Evolutionary conservation across 805 yeast genomes (phyloP), one percentile per base, ranked within the genome.

Genomic region (Candida succiphila): DNA sequence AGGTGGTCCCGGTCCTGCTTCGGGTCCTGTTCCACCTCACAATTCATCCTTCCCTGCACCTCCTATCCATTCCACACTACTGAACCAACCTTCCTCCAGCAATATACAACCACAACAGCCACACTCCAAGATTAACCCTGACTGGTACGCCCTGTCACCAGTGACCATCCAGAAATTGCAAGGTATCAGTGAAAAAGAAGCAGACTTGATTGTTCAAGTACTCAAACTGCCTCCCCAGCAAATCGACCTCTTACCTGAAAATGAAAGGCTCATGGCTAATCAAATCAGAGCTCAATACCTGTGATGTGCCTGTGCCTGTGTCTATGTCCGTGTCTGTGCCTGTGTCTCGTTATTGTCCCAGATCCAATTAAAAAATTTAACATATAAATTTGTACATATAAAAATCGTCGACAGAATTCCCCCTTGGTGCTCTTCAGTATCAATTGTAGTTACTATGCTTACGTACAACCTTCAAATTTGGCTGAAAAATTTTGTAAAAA

Each of bases 131-230:
- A 21, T 23, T 3, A 55, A 53, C 31, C 61, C 67, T 8, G 60
- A 60, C 38, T 72, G 76, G 76, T 51, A 69, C 8, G 56, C 61
- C 19, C 53, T 75, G 24, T 69, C 78, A 27, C 61, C 60, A 29
- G 56, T 56, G 33, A 65, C 79, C 4, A 67, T 65, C 37, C 57
- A 58, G 16, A 78, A 74, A 51, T 57, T 78, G 27, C 52, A 66
- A 16, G 56, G 59, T 19, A 54, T 79, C 39, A 69, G 76, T 8
- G 68, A 66, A 24, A 69, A 70, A 30, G 82, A 78, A 51, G 80
- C 81, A 19, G 62, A 64, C 35, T 56, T 71, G 43, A 63, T 72
- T 28, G 72, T 69, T 15, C 78, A 72, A 49, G 75, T 72, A 10
- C 57, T 72, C 38, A 56, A 65, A 30, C 54, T 72, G 41, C 61